These are phyloP conservation scores for Aspergillus hancockii DNA, from an alignment of 495 filamentous ascomycete genomes.

Conservation along the genomic window DNA sequence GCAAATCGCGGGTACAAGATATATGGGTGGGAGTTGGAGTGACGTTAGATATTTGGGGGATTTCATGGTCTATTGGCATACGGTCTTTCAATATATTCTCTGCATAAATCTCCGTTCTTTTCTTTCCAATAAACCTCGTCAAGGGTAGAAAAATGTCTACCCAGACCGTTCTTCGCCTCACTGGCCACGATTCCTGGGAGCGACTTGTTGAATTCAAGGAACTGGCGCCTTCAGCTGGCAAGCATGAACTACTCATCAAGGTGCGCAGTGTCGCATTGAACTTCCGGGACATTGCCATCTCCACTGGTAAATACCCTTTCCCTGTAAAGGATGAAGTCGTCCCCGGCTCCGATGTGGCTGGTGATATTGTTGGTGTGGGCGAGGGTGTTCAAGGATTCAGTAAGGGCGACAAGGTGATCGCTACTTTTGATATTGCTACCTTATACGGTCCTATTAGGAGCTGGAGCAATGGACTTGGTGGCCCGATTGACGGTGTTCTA, in stretches of 20 bases:
- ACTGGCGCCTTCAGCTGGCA: conserved; percentile 19
- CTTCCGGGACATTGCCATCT: conserved; percentile 70
- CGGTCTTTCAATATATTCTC: too few relatives aligned
- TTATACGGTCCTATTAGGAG: conserved; percentile 47
- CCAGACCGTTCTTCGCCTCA: conserved; percentile 10
- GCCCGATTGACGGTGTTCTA: conserved; percentile 62
- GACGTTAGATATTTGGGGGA: too few relatives aligned
- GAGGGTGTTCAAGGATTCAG: conserved; percentile 57
- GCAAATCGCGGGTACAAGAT: too few relatives aligned
- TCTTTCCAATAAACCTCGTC: too few relatives aligned
- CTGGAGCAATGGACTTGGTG: conserved; percentile 58
- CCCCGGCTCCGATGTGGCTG: conserved; percentile 68
- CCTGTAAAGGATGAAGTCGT: conserved; percentile 53
- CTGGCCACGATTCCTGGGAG: conserved; percentile 3
- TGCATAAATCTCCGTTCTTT: too few relatives aligned
- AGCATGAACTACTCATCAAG: conserved; percentile 65
- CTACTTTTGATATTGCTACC: conserved; percentile 69
- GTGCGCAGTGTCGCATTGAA: conserved; percentile 64
- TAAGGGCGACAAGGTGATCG: conserved; percentile 64
- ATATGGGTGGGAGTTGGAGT: too few relatives aligned
- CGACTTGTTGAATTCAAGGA: conserved; percentile 11
- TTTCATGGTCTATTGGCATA: too few relatives aligned
- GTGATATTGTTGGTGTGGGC: conserved; percentile 64
- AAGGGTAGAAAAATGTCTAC: conserved; percentile 1
- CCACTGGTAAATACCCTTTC: conserved; percentile 62